Evolutionary conservation across 1,284 basidiomycete genomes (phyloP).

Genomic region (Apiotrichum akiyoshidainum): DNA sequence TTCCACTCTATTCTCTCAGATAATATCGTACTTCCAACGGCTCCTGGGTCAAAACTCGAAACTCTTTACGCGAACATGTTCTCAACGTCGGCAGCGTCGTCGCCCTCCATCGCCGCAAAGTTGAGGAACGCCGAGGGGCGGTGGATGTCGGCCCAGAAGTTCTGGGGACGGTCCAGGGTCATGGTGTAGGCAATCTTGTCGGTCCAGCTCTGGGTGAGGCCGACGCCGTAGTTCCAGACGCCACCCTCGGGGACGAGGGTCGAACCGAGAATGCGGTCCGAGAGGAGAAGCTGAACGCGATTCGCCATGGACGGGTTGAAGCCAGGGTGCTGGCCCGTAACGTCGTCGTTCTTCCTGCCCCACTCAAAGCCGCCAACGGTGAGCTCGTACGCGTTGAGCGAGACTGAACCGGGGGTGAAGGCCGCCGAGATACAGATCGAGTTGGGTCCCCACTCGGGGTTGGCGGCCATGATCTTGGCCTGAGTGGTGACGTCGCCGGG

Average conservation of each 20-base stretch:
- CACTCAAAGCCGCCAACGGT: constrained; percentile 94
- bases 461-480: constrained; percentile 92
- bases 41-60: neutral
- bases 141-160: constrained; percentile 96
- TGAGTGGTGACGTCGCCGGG: constrained; percentile 94
- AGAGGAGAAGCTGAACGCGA: constrained; percentile 88
- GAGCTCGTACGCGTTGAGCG: constrained; percentile 85
- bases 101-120: constrained; percentile 80
- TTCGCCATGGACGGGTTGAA: constrained; percentile 99
- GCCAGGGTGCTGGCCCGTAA: constrained; percentile 78
- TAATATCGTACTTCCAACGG: neutral
- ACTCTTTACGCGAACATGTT: constrained; percentile 54
- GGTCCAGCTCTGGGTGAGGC: constrained; percentile 87
- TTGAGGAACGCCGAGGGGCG: constrained; percentile 84
- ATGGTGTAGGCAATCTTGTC: constrained; percentile 79
- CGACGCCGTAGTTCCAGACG: constrained; percentile 91
- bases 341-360: constrained; percentile 90
- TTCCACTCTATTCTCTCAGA: constrained; percentile 2
- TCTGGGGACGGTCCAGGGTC: constrained; percentile 81
- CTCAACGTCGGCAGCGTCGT: constrained; percentile 86
- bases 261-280: constrained; percentile 88
- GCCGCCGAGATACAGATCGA: constrained; percentile 91
- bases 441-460: constrained; percentile 89
- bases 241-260: constrained; percentile 85
- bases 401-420: constrained; percentile 97